Conservation (phyloP, 2,329 filamentous ascomycete species). For the Uncinocarpus reesii region DNA sequence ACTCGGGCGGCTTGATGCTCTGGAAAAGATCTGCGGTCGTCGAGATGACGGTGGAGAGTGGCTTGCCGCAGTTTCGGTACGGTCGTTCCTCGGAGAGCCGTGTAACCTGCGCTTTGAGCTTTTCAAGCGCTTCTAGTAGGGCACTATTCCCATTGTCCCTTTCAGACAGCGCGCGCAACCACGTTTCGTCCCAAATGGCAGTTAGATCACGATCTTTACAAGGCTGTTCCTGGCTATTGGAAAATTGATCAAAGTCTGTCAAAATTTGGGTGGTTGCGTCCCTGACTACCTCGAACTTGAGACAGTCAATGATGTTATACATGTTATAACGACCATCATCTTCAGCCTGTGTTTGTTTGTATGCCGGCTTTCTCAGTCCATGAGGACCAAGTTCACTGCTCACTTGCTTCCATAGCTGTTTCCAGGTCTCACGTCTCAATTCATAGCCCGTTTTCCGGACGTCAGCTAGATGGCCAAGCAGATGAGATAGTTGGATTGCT, state of each 20-base stretch:
- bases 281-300: constrained; percentile 35
- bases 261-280: constrained; percentile 25
- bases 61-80: constrained; percentile 12
- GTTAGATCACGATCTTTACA: constrained; percentile 30
- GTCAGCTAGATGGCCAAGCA: constrained; percentile 40
- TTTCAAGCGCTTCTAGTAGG: constrained; percentile 19
- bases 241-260: constrained; percentile 24
- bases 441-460: constrained; percentile 37
- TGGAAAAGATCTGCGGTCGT: constrained; percentile 24
- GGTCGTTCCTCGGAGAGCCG: constrained; percentile 12
- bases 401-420: constrained; percentile 26
- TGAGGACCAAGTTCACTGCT: constrained; percentile 20
- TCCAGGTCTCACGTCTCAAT: constrained; percentile 34
- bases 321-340: not conserved
- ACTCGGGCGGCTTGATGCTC: constrained; percentile 25
- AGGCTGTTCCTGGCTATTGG: constrained; percentile 18
- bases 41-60: constrained; percentile 21
- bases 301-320: constrained; percentile 36
- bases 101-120: constrained; percentile 19
- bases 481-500: constrained; percentile 32
- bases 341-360: constrained; percentile 22
- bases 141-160: constrained; percentile 3
- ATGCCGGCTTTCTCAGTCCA: constrained; percentile 28
- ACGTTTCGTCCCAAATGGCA: constrained; percentile 24
- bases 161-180: constrained; percentile 17